Evolutionary conservation across 1,139 yeast species (phyloP).

Genomic region (Yamadazyma spencermartinsiae): DNA sequence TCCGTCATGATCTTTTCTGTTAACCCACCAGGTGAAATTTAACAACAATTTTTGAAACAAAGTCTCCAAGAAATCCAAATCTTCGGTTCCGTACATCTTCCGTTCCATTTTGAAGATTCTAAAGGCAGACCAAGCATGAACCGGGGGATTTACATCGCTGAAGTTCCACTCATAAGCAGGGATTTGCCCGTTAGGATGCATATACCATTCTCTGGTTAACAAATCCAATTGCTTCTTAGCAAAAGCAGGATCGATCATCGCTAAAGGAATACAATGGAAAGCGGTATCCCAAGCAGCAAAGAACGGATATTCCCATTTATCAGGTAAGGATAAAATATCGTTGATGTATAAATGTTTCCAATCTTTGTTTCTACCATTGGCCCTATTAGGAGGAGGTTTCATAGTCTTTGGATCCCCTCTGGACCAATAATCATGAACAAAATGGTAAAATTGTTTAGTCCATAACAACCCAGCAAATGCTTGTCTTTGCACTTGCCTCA

Average conservation of each 20-base stretch:
- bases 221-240: slow-evolving; percentile 89
- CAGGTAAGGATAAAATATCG: slow-evolving; percentile 88
- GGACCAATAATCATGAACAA: slow-evolving; percentile 86
- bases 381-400: slow-evolving; percentile 78
- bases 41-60: slow-evolving; percentile 88
- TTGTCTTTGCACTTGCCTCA: slow-evolving; percentile 87
- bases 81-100: slow-evolving; percentile 81
- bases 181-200: slow-evolving; percentile 98
- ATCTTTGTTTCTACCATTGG: slow-evolving; percentile 79
- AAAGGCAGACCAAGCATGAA: slow-evolving; percentile 96
- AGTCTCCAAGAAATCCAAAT: slow-evolving; percentile 81
- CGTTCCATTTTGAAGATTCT: slow-evolving; percentile 89
- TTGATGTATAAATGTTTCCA: slow-evolving; percentile 92
- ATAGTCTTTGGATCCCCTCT: slow-evolving; percentile 81
- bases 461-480: slow-evolving; percentile 93
- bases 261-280: slow-evolving; percentile 91
- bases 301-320: slow-evolving; percentile 96
- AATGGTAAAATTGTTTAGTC: slow-evolving; percentile 92
- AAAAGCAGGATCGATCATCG: slow-evolving; percentile 93
- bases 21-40: slow-evolving; percentile 98
- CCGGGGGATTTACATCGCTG: slow-evolving; percentile 95
- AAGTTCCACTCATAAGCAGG: slow-evolving; percentile 99
- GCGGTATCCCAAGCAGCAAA: slow-evolving; percentile 99
- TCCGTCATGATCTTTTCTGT: slow-evolving; percentile 86
- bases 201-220: slow-evolving; percentile 93